phyloP scores from a whole-genome alignment of 495 filamentous ascomycete genomes.

The Durotheca rogersii region DNA sequence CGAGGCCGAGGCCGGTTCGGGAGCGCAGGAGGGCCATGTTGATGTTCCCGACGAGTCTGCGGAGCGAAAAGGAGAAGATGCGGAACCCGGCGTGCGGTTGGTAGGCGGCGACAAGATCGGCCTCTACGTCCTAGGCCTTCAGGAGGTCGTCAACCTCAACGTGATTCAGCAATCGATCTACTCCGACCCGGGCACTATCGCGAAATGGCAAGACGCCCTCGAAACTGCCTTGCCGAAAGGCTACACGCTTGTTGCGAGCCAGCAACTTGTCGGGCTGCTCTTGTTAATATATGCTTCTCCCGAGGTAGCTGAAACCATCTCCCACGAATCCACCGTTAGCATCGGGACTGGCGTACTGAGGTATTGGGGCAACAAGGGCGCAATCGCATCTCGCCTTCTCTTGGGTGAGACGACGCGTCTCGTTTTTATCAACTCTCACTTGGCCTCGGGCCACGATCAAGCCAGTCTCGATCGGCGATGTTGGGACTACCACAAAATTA shows the following conservation, averaged over 20 bases:
- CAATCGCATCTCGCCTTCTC: slow-evolving; percentile 75
- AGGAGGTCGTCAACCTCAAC: slow-evolving; percentile 87
- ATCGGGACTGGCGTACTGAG: slow-evolving; percentile 77
- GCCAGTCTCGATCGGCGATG: slow-evolving; percentile 77
- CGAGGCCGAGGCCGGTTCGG: slow-evolving; percentile 41
- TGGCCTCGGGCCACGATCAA: slow-evolving; percentile 82
- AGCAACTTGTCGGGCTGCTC: slow-evolving; percentile 83
- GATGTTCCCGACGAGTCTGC: slow-evolving; percentile 14
- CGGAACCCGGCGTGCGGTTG: slow-evolving; percentile 35
- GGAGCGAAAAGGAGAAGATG: slow-evolving; percentile 32
- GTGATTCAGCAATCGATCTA: slow-evolving; percentile 63
- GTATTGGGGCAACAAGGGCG: slow-evolving; percentile 96
- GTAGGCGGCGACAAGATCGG: slow-evolving; percentile 65
- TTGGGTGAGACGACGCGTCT: slow-evolving; percentile 87
- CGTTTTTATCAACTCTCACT: slow-evolving; percentile 86
- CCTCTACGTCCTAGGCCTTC: slow-evolving; percentile 86
- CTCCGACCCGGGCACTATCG: slow-evolving; percentile 65
- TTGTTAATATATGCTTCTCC: slow-evolving; percentile 86
- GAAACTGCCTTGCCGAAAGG: slow-evolving; percentile 70
- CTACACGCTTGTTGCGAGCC: slow-evolving; percentile 72
- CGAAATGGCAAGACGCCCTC: slow-evolving; percentile 76
- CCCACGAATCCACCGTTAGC: slow-evolving; percentile 70
- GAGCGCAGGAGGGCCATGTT: slow-evolving; percentile 42
- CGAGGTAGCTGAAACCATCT: slow-evolving; percentile 65
- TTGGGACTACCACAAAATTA: slow-evolving; percentile 84